Conservation (phyloP, 345 rosid species). For the Citrus reticulata region DNA sequence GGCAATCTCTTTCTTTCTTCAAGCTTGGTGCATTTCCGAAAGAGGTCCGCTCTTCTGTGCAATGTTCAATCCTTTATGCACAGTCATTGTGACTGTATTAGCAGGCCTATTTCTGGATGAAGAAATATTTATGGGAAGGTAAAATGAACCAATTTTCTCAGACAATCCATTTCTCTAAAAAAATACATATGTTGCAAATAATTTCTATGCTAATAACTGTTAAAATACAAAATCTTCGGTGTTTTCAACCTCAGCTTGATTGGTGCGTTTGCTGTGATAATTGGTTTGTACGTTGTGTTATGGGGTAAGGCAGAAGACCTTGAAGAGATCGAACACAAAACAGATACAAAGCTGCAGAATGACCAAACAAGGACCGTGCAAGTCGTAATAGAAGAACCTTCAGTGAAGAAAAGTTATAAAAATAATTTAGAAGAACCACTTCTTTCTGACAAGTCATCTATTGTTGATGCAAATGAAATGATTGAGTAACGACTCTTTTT, state of each 20-base stretch:
- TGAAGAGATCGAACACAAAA: constrained; percentile 12
- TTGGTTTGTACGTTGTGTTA: constrained; percentile 46
- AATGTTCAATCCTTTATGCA: constrained; percentile 59
- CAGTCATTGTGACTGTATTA: constrained; percentile 49
- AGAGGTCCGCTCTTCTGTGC: constrained; percentile 66
- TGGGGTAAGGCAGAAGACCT: constrained; percentile 69
- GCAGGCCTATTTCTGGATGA: constrained; percentile 58
- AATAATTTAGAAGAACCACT: constrained; percentile 46
- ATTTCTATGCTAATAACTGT: background rate
- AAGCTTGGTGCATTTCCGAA: constrained; percentile 66
- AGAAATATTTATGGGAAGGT: constrained; percentile 54
- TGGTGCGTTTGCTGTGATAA: constrained; percentile 49
- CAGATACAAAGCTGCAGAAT: constrained; percentile 18
- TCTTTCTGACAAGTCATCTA: constrained; percentile 25
- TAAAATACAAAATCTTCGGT: background rate
- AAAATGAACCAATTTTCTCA: background rate
- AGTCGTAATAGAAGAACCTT: constrained; percentile 31
- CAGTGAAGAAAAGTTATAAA: constrained; percentile 18
- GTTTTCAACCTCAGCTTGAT: constrained; percentile 35
- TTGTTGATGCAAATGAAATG: background rate
- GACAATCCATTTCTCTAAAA: no score
- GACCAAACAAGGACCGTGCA: constrained; percentile 21
- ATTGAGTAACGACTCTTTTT: background rate
- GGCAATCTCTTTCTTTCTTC: constrained; percentile 48
- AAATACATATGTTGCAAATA: background rate